A percentile compares a stretch with the other conserved stretches of the same genome.
phyloP scores from a whole-genome alignment of 73 alveolate species.

The Paramecium sexaurelia region DNA sequence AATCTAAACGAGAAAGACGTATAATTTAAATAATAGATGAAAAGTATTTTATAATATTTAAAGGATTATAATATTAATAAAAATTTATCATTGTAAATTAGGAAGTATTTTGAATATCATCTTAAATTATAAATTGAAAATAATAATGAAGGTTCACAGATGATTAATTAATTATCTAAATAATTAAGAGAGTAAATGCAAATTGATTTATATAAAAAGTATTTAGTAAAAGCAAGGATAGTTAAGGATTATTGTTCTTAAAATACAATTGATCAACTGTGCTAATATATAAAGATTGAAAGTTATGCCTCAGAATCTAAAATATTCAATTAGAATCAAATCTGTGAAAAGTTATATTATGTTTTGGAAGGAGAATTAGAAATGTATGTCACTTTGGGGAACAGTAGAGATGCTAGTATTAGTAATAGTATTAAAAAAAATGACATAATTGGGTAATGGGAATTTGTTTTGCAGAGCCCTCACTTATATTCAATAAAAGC shows the following conservation, averaged over 20 bases:
- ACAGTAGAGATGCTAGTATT: background rate
- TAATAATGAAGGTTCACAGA: background rate
- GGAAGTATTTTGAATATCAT: background rate
- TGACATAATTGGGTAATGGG: background rate
- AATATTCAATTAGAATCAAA: background rate
- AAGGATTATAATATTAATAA: background rate
- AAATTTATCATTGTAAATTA: background rate
- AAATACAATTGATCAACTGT: background rate
- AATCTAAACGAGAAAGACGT: background rate
- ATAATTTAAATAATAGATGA: background rate
- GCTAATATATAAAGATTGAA: background rate
- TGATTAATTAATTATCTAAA: background rate
- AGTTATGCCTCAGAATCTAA: background rate
- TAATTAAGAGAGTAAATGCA: background rate
- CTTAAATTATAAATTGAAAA: background rate
- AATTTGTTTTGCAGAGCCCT: background rate
- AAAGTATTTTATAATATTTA: background rate
- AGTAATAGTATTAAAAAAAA: background rate
- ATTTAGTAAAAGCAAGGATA: background rate
- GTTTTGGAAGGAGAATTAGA: background rate
- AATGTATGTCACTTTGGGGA: background rate
- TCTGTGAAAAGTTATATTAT: background rate
- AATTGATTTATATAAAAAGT: background rate
- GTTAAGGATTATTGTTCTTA: background rate
- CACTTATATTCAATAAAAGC: background rate